Evolutionary conservation across 257 asterid genomes (phyloP).

Genomic region (Ballota nigra): DNA sequence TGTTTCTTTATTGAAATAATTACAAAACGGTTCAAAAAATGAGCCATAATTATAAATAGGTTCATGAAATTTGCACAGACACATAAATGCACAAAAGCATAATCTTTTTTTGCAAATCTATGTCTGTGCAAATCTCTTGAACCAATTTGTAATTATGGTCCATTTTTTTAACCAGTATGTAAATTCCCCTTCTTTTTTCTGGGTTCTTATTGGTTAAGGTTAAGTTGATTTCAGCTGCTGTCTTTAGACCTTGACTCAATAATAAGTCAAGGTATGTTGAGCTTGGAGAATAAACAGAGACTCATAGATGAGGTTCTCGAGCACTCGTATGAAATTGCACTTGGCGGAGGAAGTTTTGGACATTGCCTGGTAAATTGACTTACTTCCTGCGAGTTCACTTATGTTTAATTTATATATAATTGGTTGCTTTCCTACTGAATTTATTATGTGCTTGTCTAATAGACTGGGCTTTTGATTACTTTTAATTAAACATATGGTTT

Average conservation of each 20-base stretch:
- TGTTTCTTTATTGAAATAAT: background rate
- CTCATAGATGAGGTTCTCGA: slow-evolving; percentile 55
- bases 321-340: slow-evolving; percentile 66
- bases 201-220: slow-evolving; percentile 8
- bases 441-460: slow-evolving; percentile 1
- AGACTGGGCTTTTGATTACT: background rate
- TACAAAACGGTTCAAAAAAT: too few species aligned
- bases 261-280: slow-evolving; percentile 61
- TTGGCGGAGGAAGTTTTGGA: slow-evolving; percentile 74
- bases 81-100: too few species aligned
- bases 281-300: slow-evolving; percentile 64
- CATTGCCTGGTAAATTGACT: slow-evolving; percentile 61
- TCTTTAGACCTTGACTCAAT: slow-evolving; percentile 60
- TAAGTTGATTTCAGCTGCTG: slow-evolving; percentile 54
- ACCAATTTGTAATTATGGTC: too few species aligned
- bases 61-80: too few species aligned
- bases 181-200: too few species aligned
- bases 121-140: too few species aligned
- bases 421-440: slow-evolving; percentile 9
- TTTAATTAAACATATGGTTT: background rate
- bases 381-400: background rate
- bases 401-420: slow-evolving; percentile 10
- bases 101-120: too few species aligned
- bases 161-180: too few species aligned
- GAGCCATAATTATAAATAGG: too few species aligned